phyloP scores from a whole-genome alignment of 441 rosid genomes.

The Bruguiera hainesii region DNA sequence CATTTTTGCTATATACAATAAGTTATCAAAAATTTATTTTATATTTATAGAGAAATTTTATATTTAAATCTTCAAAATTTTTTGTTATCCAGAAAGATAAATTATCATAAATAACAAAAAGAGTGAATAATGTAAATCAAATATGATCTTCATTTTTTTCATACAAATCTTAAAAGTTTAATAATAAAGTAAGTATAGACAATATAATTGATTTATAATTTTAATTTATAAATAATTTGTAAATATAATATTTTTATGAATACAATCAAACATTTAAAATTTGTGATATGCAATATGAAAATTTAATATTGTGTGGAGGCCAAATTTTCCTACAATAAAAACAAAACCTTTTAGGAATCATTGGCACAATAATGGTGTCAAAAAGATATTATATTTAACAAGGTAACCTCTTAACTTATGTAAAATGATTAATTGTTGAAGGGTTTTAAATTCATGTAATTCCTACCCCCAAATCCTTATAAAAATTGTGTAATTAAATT shows the following conservation, averaged over 20 bases:
- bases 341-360: neutral
- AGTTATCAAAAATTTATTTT: no score
- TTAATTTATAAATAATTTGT: conserved; percentile 47
- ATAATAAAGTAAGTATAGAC: conserved; percentile 52
- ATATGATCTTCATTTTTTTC: no score
- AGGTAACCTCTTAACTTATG: neutral
- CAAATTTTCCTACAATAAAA: neutral
- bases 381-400: neutral
- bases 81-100: no score
- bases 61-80: no score
- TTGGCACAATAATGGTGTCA: neutral
- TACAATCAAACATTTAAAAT: neutral
- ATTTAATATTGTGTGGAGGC: neutral
- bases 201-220: conserved; percentile 72
- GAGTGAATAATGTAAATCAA: no score
- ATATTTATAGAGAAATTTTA: no score
- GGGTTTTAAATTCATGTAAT: neutral
- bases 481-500: conserved; percentile 1
- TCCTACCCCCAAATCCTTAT: neutral
- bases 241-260: neutral
- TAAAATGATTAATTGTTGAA: neutral
- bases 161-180: no score
- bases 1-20: no score
- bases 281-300: neutral
- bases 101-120: no score